Evolutionary conservation across 164 flowering plant species (phyloP).

Genomic region (Macadamia integrifolia): DNA sequence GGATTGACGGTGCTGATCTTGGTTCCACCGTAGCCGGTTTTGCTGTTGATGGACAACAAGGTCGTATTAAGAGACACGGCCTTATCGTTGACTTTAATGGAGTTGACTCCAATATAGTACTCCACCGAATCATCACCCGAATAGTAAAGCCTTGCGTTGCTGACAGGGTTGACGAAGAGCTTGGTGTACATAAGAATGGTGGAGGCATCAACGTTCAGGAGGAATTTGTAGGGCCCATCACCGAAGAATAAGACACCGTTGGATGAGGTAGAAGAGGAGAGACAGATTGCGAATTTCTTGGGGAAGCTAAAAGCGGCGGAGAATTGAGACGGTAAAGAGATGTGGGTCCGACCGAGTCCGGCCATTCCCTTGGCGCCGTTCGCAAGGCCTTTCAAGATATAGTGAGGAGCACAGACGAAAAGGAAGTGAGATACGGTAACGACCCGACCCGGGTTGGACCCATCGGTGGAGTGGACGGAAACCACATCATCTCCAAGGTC

Average conservation of each 20-base stretch:
- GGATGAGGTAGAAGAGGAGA: constrained; percentile 14
- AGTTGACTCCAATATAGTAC: constrained; percentile 8
- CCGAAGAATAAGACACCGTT: constrained; percentile 35
- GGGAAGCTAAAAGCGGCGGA: constrained; percentile 20
- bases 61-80: constrained; percentile 5
- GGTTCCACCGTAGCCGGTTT: constrained; percentile 4
- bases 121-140: neutral
- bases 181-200: constrained; percentile 27
- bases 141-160: neutral
- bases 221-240: constrained; percentile 26
- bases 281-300: constrained; percentile 33
- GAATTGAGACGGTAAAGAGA: constrained; percentile 24
- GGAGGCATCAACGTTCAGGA: constrained; percentile 21
- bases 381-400: constrained; percentile 27
- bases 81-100: constrained; percentile 12
- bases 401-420: constrained; percentile 21
- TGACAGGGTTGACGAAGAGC: constrained; percentile 20
- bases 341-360: constrained; percentile 23
- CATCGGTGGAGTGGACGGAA: constrained; percentile 23
- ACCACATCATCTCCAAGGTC: constrained; percentile 19
- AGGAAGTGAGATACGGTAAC: constrained; percentile 17
- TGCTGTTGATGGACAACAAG: neutral
- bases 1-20: constrained; percentile 11
- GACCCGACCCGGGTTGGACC: constrained; percentile 17
- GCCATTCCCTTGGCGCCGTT: constrained; percentile 26